Conservation (phyloP, 768 basidiomycete species). For the Phanerochaete sordida region DNA sequence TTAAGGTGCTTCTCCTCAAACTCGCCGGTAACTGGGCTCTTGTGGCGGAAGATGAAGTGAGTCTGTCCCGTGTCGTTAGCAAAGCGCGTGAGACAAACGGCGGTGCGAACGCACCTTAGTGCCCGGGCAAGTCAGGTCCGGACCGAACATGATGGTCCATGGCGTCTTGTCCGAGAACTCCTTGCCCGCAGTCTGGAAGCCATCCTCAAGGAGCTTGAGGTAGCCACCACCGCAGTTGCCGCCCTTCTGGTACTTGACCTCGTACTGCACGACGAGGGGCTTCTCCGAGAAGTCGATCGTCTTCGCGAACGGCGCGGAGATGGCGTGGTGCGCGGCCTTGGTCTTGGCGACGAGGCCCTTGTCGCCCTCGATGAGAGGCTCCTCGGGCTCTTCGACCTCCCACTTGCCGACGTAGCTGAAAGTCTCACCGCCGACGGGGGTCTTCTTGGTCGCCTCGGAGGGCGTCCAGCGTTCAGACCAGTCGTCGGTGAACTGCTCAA, state of each 20-base stretch:
- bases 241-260: conserved; percentile 99
- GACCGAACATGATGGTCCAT: conserved; percentile 97
- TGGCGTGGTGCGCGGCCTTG: conserved; percentile 98
- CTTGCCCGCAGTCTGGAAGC: conserved; percentile 90
- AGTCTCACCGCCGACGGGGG: conserved; percentile 90
- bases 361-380: conserved; percentile 78
- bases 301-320: conserved; percentile 83
- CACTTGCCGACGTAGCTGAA: conserved; percentile 98
- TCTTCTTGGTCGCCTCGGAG: conserved; percentile 97
- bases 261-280: conserved; percentile 95
- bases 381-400: conserved; percentile 87
- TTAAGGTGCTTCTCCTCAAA: conserved; percentile 96
- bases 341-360: conserved; percentile 92
- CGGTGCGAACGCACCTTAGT: conserved; percentile 60
- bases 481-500: conserved; percentile 95
- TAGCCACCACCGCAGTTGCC: conserved; percentile 99
- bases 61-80: conserved; percentile 43
- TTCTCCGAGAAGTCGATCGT: conserved; percentile 79
- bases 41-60: conserved; percentile 99
- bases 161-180: conserved; percentile 93
- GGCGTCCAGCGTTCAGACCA: conserved; percentile 94
- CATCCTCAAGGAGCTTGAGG: conserved; percentile 91
- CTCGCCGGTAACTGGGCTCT: conserved; percentile 89
- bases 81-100: not conserved
- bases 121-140: conserved; percentile 90